Conservation (phyloP, 306 rosid species). For the Alnus glutinosa region DNA sequence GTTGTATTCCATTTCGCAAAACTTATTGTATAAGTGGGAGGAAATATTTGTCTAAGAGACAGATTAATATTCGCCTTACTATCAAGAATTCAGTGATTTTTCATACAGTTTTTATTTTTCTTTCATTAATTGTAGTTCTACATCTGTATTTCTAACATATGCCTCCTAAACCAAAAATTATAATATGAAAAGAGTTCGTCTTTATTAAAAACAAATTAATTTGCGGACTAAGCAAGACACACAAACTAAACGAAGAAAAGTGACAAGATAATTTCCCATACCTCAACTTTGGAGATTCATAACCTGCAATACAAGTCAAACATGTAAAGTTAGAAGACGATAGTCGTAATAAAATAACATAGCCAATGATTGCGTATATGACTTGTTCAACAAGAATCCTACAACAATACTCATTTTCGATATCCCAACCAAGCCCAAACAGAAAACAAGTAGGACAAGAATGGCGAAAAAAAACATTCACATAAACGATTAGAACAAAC, state of each 20-base stretch:
- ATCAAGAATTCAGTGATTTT: no score
- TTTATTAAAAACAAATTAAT: neutral
- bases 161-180: neutral
- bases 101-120: no score
- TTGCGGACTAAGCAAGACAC: neutral
- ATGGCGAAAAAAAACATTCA: neutral
- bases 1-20: no score
- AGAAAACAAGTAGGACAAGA: neutral
- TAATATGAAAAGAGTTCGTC: neutral
- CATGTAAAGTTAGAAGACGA: conserved; percentile 14
- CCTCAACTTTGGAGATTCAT: conserved; percentile 82
- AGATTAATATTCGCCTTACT: no score
- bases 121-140: no score
- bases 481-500: neutral
- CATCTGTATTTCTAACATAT: no score
- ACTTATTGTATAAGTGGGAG: no score
- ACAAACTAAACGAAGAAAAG: neutral
- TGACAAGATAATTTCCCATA: conserved; percentile 13
- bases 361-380: neutral
- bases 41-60: no score
- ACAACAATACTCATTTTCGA: neutral
- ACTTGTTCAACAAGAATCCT: neutral
- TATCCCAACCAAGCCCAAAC: neutral
- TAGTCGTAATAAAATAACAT: neutral
- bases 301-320: conserved; percentile 54